phyloP scores from a whole-genome alignment of 352 stramenopile genomes.

The Pythium sp. region DNA sequence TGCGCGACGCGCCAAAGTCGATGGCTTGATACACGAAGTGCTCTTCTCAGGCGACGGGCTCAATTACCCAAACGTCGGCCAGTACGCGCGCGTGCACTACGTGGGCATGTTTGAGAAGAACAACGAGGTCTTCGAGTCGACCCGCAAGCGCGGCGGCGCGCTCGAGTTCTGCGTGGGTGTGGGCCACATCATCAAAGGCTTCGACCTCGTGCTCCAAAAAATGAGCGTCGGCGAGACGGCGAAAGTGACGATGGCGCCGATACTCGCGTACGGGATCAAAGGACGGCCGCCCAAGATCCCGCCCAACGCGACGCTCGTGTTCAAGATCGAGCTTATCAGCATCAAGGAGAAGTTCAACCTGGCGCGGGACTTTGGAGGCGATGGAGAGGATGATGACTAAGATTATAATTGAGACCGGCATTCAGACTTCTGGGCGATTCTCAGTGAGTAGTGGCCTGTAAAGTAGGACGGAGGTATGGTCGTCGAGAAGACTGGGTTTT shows the following conservation, averaged over 20 bases:
- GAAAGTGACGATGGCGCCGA: conserved; percentile 54
- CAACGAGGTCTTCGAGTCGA: conserved; percentile 64
- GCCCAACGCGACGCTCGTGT: conserved; percentile 65
- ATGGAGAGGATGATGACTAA: background rate
- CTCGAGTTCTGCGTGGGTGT: conserved; percentile 75
- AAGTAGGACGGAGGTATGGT: background rate
- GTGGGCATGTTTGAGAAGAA: conserved; percentile 47
- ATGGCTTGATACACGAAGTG: conserved; percentile 47
- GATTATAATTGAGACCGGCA: background rate
- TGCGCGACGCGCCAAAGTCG: conserved; percentile 32
- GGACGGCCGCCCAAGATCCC: conserved; percentile 65
- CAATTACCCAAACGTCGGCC: conserved; percentile 54
- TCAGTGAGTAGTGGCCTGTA: background rate
- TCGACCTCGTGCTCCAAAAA: conserved; percentile 61
- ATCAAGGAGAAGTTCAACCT: conserved; percentile 73
- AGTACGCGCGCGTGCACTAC: conserved; percentile 78
- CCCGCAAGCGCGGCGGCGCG: conserved; percentile 47
- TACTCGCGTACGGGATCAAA: conserved; percentile 73
- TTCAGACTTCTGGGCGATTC: background rate
- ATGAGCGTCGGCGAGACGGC: conserved; percentile 80
- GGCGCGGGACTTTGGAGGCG: conserved; percentile 17
- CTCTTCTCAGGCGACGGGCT: conserved; percentile 54
- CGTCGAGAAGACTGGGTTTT: background rate
- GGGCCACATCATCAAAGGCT: conserved; percentile 65
- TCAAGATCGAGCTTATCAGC: conserved; percentile 78